These are phyloP conservation scores for Verticillium nonalfalfae DNA, from an alignment of 2,329 filamentous ascomycete genomes.

Conservation along the genomic window DNA sequence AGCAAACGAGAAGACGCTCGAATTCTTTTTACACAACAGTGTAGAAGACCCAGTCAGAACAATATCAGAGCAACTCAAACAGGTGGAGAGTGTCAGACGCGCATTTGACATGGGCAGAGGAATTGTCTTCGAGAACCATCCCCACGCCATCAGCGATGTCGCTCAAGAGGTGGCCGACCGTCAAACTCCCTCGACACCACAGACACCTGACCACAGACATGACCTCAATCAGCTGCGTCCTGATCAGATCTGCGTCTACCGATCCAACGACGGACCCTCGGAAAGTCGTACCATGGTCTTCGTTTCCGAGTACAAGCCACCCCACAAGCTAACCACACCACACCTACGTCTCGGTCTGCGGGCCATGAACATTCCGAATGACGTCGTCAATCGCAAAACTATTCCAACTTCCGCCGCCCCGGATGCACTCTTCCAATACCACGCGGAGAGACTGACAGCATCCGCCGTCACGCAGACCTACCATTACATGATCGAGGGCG, in stretches of 20 bases:
- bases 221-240: slow-evolving; percentile 17
- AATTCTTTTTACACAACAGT: slow-evolving; percentile 19
- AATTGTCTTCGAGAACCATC: slow-evolving; percentile 24
- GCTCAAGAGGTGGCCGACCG: slow-evolving; percentile 19
- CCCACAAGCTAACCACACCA: slow-evolving; percentile 34
- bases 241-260: slow-evolving; percentile 24
- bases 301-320: slow-evolving; percentile 38
- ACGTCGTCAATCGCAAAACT: slow-evolving; percentile 22
- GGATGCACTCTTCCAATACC: slow-evolving; percentile 24
- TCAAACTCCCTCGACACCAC: slow-evolving; percentile 12
- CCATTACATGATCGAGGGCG: slow-evolving; percentile 40
- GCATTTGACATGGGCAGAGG: slow-evolving; percentile 19
- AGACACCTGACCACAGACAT: background rate
- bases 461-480: slow-evolving; percentile 40
- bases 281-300: slow-evolving; percentile 18
- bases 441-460: slow-evolving; percentile 27
- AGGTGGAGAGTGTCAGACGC: slow-evolving; percentile 10
- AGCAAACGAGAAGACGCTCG: slow-evolving; percentile 20
- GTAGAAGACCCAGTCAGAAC: slow-evolving; percentile 21
- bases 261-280: background rate
- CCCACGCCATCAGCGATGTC: slow-evolving; percentile 17
- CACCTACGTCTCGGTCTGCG: slow-evolving; percentile 35
- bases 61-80: slow-evolving; percentile 21
- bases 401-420: slow-evolving; percentile 16
- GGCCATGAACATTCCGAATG: slow-evolving; percentile 30